Conservation (phyloP, 352 stramenopile species). For the Plasmopara muralis region DNA sequence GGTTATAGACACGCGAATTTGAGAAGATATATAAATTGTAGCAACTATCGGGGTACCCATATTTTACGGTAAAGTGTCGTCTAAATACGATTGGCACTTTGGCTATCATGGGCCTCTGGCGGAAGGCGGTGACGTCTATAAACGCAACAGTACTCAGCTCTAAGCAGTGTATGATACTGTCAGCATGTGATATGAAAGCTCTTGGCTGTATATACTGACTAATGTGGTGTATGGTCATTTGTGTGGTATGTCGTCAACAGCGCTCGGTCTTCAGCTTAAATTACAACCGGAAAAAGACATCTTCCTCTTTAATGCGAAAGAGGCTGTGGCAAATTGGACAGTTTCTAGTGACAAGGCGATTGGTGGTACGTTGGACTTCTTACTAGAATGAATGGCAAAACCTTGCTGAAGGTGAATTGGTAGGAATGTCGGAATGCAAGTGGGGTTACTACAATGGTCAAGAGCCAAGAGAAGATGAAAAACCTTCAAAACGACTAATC, state of each 20-base stretch:
- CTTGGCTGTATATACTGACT: neutral
- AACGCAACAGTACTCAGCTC: conserved; percentile 73
- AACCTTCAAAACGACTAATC: conserved; percentile 25
- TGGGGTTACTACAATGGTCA: conserved; percentile 54
- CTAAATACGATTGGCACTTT: no score
- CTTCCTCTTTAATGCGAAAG: conserved; percentile 63
- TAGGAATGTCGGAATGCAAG: conserved; percentile 57
- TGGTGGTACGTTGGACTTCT: conserved; percentile 38
- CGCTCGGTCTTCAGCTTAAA: conserved; percentile 68
- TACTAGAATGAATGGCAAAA: neutral
- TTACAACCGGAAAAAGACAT: conserved; percentile 68
- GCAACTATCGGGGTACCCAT: no score
- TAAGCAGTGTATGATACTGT: conserved; percentile 58
- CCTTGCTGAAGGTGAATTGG: conserved; percentile 3
- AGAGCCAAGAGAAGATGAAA: conserved; percentile 9
- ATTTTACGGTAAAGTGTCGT: no score
- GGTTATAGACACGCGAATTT: no score
- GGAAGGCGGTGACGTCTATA: conserved; percentile 57
- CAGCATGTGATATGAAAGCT: neutral
- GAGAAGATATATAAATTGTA: no score
- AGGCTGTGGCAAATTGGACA: conserved; percentile 51
- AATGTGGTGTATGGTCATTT: conserved; percentile 1
- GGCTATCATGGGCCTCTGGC: conserved; percentile 63
- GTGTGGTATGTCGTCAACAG: conserved; percentile 16
- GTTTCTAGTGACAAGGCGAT: conserved; percentile 73